Conservation (phyloP, 1,139 yeast species). For the Yamadazyma atlantica region DNA sequence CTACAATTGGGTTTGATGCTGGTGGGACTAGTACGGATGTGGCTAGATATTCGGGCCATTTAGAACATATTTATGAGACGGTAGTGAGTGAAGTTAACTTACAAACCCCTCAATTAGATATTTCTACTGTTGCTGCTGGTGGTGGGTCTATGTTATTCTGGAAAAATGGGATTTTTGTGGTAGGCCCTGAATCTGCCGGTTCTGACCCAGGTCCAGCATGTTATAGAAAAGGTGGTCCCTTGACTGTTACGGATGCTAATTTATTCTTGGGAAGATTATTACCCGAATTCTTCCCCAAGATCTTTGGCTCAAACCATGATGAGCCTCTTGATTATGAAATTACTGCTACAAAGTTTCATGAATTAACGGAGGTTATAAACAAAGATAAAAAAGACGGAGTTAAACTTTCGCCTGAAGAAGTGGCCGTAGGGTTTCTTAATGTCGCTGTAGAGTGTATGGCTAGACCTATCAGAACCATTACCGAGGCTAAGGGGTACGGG, state of each 20-base stretch:
- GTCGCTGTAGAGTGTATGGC: slow-evolving; percentile 51
- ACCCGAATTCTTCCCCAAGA: slow-evolving; percentile 43
- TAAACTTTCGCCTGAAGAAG: slow-evolving; percentile 36
- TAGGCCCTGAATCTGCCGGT: slow-evolving; percentile 50
- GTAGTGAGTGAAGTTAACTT: slow-evolving; percentile 44
- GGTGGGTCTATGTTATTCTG: slow-evolving; percentile 48
- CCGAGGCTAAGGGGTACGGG: slow-evolving; percentile 44
- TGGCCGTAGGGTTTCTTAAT: slow-evolving; percentile 43
- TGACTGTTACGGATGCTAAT: slow-evolving; percentile 49
- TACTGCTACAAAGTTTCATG: slow-evolving; percentile 28
- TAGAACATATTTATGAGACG: slow-evolving; percentile 45
- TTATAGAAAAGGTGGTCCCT: slow-evolving; percentile 47
- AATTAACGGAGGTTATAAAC: slow-evolving; percentile 35
- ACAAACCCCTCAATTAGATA: slow-evolving; percentile 48
- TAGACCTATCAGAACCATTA: slow-evolving; percentile 43
- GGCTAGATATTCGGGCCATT: slow-evolving; percentile 37
- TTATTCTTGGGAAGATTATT: slow-evolving; percentile 40
- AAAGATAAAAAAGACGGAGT: slow-evolving; percentile 22
- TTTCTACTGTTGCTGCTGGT: slow-evolving; percentile 50
- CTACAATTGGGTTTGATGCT: slow-evolving; percentile 49
- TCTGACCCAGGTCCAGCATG: slow-evolving; percentile 51
- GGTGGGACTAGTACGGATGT: slow-evolving; percentile 53
- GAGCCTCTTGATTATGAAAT: slow-evolving; percentile 36
- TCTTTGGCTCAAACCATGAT: slow-evolving; percentile 46
- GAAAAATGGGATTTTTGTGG: slow-evolving; percentile 47